A percentile compares a stretch with the other conserved stretches of the same genome.
phyloP scores from a whole-genome alignment of 306 rosid genomes.

The Vicia villosa region DNA sequence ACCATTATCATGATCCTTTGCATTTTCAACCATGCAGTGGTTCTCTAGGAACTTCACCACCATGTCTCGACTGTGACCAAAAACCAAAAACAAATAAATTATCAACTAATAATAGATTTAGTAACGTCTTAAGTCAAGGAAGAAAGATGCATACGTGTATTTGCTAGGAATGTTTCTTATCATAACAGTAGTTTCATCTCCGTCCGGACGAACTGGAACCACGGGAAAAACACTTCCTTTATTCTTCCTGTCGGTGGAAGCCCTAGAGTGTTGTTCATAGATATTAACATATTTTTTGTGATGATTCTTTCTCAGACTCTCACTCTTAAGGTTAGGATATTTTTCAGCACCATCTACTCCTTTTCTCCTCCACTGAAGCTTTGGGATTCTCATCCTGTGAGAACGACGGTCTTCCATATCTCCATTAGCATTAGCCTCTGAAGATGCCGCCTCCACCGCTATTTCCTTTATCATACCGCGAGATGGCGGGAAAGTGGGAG shows the following conservation, averaged over 20 bases:
- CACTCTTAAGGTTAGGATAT: too few relatives aligned
- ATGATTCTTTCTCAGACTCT: neutral
- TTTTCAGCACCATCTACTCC: too few relatives aligned
- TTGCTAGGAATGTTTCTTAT: conserved; percentile 59
- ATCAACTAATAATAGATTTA: too few relatives aligned
- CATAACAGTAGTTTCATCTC: conserved; percentile 52
- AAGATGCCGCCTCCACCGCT: neutral
- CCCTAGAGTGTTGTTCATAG: too few relatives aligned
- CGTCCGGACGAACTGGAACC: conserved; percentile 4
- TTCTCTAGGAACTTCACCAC: conserved; percentile 48
- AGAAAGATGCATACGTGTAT: conserved; percentile 48
- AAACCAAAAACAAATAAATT: neutral
- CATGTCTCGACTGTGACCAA: conserved; percentile 40
- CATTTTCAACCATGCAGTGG: conserved; percentile 47
- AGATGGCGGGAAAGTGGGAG: neutral
- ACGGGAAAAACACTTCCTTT: neutral
- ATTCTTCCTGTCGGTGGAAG: neutral
- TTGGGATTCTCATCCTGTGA: neutral
- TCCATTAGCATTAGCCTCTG: neutral
- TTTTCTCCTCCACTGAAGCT: neutral
- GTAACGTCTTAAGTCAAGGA: too few relatives aligned
- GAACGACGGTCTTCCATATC: neutral
- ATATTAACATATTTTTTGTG: neutral
- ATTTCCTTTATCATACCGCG: neutral
- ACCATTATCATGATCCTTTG: neutral